Evolutionary conservation across 371 early-diverging fungal genomes (phyloP).

Genomic region (Mucor ambiguus): DNA sequence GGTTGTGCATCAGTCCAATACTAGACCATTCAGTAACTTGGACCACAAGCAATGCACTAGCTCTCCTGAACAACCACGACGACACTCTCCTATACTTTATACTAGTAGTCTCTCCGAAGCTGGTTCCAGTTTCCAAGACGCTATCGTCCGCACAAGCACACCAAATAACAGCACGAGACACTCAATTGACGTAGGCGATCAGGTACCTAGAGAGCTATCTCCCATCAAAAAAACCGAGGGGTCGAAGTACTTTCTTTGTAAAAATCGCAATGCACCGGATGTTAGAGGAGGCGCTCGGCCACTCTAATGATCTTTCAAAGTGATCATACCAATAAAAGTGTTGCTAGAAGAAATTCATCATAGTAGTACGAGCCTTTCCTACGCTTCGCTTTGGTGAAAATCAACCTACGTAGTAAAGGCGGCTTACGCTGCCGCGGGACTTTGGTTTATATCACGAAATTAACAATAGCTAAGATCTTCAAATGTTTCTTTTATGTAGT

Average conservation of each 20-base stretch:
- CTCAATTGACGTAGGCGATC: not conserved
- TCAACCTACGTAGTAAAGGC: no score
- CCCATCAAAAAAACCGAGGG: not conserved
- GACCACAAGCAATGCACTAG: not conserved
- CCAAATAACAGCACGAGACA: not conserved
- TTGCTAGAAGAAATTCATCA: not conserved
- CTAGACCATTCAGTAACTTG: not conserved
- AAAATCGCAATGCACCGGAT: not conserved
- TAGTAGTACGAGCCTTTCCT: no score
- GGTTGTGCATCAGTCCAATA: not conserved
- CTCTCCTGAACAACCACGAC: not conserved
- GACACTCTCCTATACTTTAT: not conserved
- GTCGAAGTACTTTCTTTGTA: not conserved
- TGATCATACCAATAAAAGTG: not conserved
- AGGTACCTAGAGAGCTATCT: not conserved
- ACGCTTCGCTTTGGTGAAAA: no score
- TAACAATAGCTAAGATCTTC: no score
- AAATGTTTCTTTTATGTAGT: no score
- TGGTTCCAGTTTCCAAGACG: not conserved
- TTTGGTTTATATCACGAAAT: no score
- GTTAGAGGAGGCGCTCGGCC: not conserved
- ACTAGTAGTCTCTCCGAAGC: no score
- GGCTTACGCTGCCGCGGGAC: no score
- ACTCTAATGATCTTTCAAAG: not conserved
- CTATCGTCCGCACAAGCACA: not conserved